Conservation (phyloP, 176 grass and related monocot species). For the Luzula sylvatica region DNA sequence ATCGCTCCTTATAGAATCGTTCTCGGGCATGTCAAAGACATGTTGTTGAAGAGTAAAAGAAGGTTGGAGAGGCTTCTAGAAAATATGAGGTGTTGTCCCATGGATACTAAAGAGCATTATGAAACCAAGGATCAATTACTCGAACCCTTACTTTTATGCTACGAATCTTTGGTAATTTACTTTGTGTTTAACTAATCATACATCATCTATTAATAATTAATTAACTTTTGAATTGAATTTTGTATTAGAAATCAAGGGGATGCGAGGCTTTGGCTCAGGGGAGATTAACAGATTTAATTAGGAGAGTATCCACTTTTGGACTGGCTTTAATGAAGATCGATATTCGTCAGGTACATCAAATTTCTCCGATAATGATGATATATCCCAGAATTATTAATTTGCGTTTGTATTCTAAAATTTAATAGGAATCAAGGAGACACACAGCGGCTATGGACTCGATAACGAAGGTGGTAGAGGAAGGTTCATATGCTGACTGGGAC, state of each 20-base stretch:
- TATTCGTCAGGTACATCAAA: constrained; percentile 44
- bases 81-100: constrained; percentile 55
- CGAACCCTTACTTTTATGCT: constrained; percentile 53
- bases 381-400: no score
- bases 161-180: constrained; percentile 55
- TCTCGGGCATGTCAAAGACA: constrained; percentile 68
- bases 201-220: no score
- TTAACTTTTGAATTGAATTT: no score
- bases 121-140: constrained; percentile 63
- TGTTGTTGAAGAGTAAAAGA: constrained; percentile 56
- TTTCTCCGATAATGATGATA: no score
- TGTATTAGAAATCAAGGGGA: constrained; percentile 67
- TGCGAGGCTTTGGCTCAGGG: constrained; percentile 56
- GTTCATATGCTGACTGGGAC: constrained; percentile 64
- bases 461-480: constrained; percentile 61
- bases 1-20: constrained; percentile 74
- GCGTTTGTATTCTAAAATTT: no score
- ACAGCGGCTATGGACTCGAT: constrained; percentile 60
- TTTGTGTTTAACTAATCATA: no score
- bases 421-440: constrained; percentile 60
- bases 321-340: constrained; percentile 80
- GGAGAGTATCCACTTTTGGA: constrained; percentile 66
- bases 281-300: constrained; percentile 65
- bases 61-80: constrained; percentile 54
- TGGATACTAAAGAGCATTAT: constrained; percentile 54